Evolutionary conservation across 805 yeast genomes (phyloP).

Genomic region (Nakazawaea anatomiae): DNA sequence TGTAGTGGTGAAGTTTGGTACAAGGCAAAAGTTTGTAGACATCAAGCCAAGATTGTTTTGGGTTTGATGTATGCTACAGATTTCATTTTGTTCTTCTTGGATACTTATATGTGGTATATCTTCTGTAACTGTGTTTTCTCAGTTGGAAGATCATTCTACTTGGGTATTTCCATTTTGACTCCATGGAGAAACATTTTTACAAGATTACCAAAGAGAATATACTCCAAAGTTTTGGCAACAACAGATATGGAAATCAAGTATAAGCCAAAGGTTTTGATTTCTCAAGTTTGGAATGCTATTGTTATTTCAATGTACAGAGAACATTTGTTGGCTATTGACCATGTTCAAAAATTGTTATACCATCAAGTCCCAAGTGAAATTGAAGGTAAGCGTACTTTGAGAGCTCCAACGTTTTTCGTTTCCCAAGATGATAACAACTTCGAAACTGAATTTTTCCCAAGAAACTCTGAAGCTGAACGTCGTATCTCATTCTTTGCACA

Average conservation of each 20-base stretch:
- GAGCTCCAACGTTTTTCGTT: slow-evolving; percentile 98
- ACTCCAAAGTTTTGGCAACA: slow-evolving; percentile 95
- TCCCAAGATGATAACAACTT: slow-evolving; percentile 95
- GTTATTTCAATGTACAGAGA: slow-evolving; percentile 99
- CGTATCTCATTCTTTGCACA: slow-evolving; percentile 99
- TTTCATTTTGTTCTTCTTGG: slow-evolving; percentile 92
- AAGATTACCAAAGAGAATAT: slow-evolving; percentile 97
- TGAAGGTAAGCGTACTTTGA: slow-evolving; percentile 96
- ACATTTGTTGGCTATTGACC: slow-evolving; percentile 95
- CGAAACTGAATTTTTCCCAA: slow-evolving; percentile 95
- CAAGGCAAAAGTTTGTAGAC: slow-evolving; percentile 65
- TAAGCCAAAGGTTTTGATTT: slow-evolving; percentile 95
- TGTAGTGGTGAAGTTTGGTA: slow-evolving; percentile 96
- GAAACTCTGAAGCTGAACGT: slow-evolving; percentile 97
- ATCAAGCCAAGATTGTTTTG: slow-evolving; percentile 83
- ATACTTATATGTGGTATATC: slow-evolving; percentile 99
- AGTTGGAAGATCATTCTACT: slow-evolving; percentile 94
- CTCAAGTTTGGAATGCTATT: slow-evolving; percentile 99
- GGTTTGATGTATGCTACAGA: slow-evolving; percentile 93
- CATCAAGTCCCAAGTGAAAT: slow-evolving; percentile 98
- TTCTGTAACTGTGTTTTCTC: slow-evolving; percentile 92
- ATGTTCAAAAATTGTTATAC: slow-evolving; percentile 93
- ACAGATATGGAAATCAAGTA: slow-evolving; percentile 99
- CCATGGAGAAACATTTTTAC: slow-evolving; percentile 99
- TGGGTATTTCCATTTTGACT: slow-evolving; percentile 97